Evolutionary conservation across 1,139 yeast species (phyloP).

Genomic region (Fermentozyma sake): DNA sequence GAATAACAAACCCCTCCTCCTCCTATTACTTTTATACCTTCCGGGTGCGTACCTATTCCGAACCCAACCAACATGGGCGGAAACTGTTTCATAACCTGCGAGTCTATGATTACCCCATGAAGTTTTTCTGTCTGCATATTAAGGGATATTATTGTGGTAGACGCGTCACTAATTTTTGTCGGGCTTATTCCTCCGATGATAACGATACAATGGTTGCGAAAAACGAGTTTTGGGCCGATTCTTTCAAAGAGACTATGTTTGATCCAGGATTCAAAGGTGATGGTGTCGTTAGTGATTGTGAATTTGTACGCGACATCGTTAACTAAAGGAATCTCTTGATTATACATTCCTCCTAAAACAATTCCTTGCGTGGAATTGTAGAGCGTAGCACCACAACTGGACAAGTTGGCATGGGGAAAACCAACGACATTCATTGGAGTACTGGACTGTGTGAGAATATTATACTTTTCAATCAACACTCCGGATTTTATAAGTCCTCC

Average conservation of each 20-base stretch:
- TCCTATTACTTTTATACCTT: constrained; percentile 39
- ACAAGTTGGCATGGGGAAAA: constrained; percentile 12
- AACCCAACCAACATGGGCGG: constrained; percentile 63
- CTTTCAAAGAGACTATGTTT: constrained; percentile 28
- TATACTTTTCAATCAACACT: constrained; percentile 16
- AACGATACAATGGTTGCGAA: constrained; percentile 27
- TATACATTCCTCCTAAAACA: constrained; percentile 52
- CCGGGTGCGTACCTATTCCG: constrained; percentile 26
- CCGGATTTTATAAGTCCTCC: constrained; percentile 42
- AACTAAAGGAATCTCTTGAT: constrained; percentile 28
- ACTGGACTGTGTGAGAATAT: constrained; percentile 12
- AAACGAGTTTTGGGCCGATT: constrained; percentile 41
- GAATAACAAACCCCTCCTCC: constrained; percentile 88
- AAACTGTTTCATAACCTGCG: constrained; percentile 27
- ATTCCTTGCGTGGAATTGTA: constrained; percentile 37
- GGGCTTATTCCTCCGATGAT: constrained; percentile 62
- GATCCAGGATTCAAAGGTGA: constrained; percentile 7
- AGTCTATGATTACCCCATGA: constrained; percentile 24
- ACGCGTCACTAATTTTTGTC: constrained; percentile 28
- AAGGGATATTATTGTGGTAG: constrained; percentile 34
- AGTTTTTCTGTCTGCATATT: constrained; percentile 18
- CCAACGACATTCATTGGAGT: constrained; percentile 14
- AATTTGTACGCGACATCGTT: constrained; percentile 32
- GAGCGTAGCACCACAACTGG: constrained; percentile 32
- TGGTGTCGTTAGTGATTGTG: constrained; percentile 11